Evolutionary conservation across 1,284 basidiomycete species (phyloP), one percentile per base, ranked within the genome.

Genomic region (Microbotryum violaceum): DNA sequence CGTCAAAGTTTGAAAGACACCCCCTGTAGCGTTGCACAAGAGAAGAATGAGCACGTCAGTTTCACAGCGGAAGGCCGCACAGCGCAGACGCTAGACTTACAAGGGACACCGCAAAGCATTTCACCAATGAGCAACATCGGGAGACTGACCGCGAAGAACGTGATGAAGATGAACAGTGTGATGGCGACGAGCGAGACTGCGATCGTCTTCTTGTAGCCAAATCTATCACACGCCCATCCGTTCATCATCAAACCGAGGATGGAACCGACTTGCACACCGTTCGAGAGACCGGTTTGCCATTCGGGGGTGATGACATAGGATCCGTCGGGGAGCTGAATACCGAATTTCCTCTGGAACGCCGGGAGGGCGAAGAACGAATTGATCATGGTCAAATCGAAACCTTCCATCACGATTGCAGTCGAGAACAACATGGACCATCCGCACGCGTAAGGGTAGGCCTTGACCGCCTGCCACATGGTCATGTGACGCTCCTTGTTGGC

Each of bases 381-480:
- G 55, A 77, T 74, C 44, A 75, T 70, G 31, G 68, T 56, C 4
- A 74, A 74, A 61, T 77, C 74, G 65, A 75, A 76, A 12, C 75
- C 78, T 64, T 80, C 79, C 79, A 79, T 79, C 57, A 77, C 73
- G 64, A 78, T 76, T 60, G 75, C 77, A 12, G 75, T 73, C 16
- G 75, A 76, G 58, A 80, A 76, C 53, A 78, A 56, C 57, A 78
- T 66, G 42, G 74, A 75, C 77, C 77, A 80, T 44, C 9, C 37
- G 37, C 37, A 42, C 9, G 37, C 37, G 37, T 42, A 42, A 14
- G 37, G 37, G 16, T 42, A 42, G 2, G 37, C 37, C 37, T 16
- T 42, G 37, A 42, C 3, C 2, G 37, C 37, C 37, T 42, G 37
- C 9, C 10, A 16, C 37, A 42, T 42, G 37, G 37, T 42, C 37